Evolutionary conservation across 768 basidiomycete species (phyloP).

Genomic region (Tricholoma sp.): DNA sequence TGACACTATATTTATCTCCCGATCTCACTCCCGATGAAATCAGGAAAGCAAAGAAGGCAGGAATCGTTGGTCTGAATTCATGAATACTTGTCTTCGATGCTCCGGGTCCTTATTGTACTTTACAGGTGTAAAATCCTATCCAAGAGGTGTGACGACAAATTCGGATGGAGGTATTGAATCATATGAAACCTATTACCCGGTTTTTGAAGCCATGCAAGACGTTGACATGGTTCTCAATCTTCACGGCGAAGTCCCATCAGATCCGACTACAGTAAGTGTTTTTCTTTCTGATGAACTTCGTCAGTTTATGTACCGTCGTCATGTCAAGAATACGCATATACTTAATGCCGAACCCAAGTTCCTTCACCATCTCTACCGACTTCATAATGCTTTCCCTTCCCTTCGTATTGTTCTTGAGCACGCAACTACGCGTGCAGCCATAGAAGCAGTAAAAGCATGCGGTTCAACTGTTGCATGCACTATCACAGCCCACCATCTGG

Average conservation of each 20-base stretch:
- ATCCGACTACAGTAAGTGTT: constrained; percentile 48
- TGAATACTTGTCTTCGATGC: constrained; percentile 13
- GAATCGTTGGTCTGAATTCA: constrained; percentile 55
- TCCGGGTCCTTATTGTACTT: not conserved
- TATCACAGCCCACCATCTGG: constrained; percentile 95
- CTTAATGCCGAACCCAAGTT: constrained; percentile 91
- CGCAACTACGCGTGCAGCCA: constrained; percentile 88
- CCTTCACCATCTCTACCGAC: constrained; percentile 77
- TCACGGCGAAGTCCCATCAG: constrained; percentile 96
- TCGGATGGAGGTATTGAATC: constrained; percentile 95
- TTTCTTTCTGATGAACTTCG: not conserved
- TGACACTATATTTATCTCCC: constrained; percentile 94
- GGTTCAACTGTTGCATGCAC: constrained; percentile 89
- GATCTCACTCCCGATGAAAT: constrained; percentile 89
- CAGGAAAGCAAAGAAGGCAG: constrained; percentile 78
- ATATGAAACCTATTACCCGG: constrained; percentile 87
- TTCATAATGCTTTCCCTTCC: constrained; percentile 79
- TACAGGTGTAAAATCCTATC: constrained; percentile 89
- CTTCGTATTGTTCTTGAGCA: constrained; percentile 97
- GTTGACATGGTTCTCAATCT: constrained; percentile 93
- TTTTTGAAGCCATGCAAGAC: constrained; percentile 92
- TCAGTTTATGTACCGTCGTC: not conserved
- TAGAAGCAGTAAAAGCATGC: constrained; percentile 76
- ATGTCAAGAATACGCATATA: constrained; percentile 74
- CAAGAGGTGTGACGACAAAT: constrained; percentile 95